Evolutionary conservation across 1,284 basidiomycete species (phyloP), one percentile per base, ranked within the genome.

Genomic region (Melampsora americana): DNA sequence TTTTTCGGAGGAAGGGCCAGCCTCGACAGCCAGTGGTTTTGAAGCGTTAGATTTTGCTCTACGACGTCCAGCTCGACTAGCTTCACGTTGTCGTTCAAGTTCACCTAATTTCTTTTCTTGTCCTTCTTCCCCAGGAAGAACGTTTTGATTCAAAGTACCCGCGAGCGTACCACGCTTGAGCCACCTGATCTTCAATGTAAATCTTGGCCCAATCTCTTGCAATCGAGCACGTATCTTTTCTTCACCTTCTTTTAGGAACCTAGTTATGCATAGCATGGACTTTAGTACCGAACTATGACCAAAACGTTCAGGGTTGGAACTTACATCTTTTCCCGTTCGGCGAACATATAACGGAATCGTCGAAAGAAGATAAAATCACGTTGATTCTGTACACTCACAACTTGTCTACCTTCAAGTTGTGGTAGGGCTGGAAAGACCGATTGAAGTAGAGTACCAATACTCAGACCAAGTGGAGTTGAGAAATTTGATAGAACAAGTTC

Each of bases 341-440:
- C 71, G 60, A 74, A 74, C 28, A 67, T 62, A 23, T 74, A 74
- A 12, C 71, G 62, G 46, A 66, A 74, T 66, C 96, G 86, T 77
- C 96, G 86, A 86, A 99, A 97, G 85, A 99, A 99, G 77, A 99
- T 85, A 83, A 98, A 99, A 84, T 99, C 96, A 73, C 96, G 88
- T 83, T 98, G 95, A 81, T 98, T 98, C 83, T 99, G 96, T 35
- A 98, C 86, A 1, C 95, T 97, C 3, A 98, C 94, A 18, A 98
- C 95, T 84, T 99, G 96, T 59, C 96, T 87, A 23, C 96, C 96
- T 83, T 95, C 92, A 81, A 98, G 94, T 83, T 96, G 92, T 0
- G 95, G 95, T 79, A 97, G 86, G 18, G 92, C 91, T 18, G 96
- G 96, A 85, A 99, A 99, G 28, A 95, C 87, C 0, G 92, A 92